Evolutionary conservation across 768 basidiomycete genomes (phyloP), one percentile per base, ranked within the genome.

Genomic region (Roridomyces roridus): DNA sequence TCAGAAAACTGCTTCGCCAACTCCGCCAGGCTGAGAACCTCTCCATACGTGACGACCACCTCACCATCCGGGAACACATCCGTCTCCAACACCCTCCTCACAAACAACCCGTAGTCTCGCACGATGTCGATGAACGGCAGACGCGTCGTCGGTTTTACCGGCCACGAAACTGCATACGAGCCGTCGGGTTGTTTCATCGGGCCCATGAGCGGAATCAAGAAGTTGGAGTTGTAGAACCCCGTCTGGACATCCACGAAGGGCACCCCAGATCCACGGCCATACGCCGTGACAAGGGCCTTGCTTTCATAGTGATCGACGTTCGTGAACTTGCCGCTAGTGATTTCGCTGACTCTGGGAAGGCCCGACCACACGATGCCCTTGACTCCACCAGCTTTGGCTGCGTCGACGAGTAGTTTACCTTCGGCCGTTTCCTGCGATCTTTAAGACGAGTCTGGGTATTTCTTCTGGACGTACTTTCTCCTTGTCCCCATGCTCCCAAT

Each of bases 201-300:
- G 14, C 17, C 6, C 18, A 39, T 17, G 18, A 40, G 29, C 12
- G 10, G 11, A 14, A 6, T 18, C 24, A 35, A 11, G 15, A 46
- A 12, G 41, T 35, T 47, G 10, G 24, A 34, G 5, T 18, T 40
- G 24, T 59, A 59, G 15, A 34, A 17, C 1, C 51, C 57, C 3
- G 51, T 45, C 46, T 59, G 57, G 14, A 59, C 26, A 15, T 59
- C 57, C 14, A 52, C 46, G 51, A 59, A 53, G 5, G 57, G 57
- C 9, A 59, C 57, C 5, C 57, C 57, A 14, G 45, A 46, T 24
- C n/a, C 18, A 17, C 57, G 50, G 6, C 37, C 51, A 35, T 59
- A 48, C 18, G 29, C 57, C 2, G 51, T 36, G 25, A 48, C 46
- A 31, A n/a, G 21, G 15, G 45, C 51, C 26, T 59, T 59, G n/a